These are phyloP conservation scores for Adansonia rubrostipa DNA, from an alignment of 441 rosid genomes.

Conservation along the genomic window DNA sequence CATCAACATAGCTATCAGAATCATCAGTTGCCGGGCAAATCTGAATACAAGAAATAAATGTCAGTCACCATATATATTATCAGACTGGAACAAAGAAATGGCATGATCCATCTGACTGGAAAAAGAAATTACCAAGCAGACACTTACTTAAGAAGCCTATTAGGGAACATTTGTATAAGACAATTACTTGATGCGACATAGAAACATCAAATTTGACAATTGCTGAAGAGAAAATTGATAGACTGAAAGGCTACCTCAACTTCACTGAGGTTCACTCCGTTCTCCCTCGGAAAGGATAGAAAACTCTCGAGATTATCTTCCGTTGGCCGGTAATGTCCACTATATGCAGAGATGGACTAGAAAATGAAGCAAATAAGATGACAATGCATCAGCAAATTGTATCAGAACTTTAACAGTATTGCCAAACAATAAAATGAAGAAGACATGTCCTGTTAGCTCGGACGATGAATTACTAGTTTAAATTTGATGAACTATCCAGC, in stretches of 20 bases:
- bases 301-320: slow-evolving; percentile 68
- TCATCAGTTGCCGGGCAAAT: slow-evolving; percentile 69
- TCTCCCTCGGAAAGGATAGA: slow-evolving; percentile 62
- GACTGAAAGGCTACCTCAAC: slow-evolving; percentile 59
- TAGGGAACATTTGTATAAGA: background rate
- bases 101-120: background rate
- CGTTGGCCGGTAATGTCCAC: slow-evolving; percentile 93
- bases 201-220: background rate
- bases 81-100: background rate
- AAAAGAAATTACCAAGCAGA: background rate
- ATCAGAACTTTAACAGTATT: background rate
- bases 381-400: background rate
- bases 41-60: slow-evolving; percentile 41
- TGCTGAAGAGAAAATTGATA: background rate
- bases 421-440: background rate
- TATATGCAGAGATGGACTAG: slow-evolving; percentile 85
- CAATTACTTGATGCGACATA: background rate
- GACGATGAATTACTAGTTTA: background rate
- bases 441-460: background rate
- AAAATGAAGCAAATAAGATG: slow-evolving; percentile 25
- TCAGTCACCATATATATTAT: background rate
- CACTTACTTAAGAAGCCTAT: background rate
- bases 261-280: slow-evolving; percentile 62
- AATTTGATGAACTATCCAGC: background rate
- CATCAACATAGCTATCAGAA: slow-evolving; percentile 54